Percentiles rank a stretch among this genome's conserved stretches.
Evolutionary conservation across 257 asterid genomes (phyloP).

Genomic region (Fraxinus cuspidata): DNA sequence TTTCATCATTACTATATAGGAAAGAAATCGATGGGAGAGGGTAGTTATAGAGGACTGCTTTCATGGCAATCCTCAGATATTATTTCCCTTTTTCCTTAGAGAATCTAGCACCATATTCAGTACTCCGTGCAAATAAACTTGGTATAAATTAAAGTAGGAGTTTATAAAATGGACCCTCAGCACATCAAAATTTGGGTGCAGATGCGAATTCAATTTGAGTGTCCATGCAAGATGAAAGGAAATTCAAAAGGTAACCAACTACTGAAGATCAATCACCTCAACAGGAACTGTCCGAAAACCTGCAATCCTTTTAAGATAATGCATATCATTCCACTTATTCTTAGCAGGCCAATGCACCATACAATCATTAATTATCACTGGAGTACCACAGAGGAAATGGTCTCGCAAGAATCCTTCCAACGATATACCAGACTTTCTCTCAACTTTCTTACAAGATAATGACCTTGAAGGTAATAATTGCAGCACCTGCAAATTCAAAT

Average conservation of each 20-base stretch:
- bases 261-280: constrained; percentile 58
- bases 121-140: not conserved
- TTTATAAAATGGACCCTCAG: not conserved
- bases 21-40: not conserved
- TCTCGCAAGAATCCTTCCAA: constrained; percentile 44
- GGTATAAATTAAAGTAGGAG: not conserved
- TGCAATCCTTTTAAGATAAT: constrained; percentile 73
- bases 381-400: constrained; percentile 34
- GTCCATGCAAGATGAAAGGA: not conserved
- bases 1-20: not conserved
- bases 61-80: not conserved
- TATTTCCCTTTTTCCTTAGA: not conserved
- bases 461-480: constrained; percentile 39
- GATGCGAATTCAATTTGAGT: not conserved
- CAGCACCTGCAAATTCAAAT: constrained; percentile 32
- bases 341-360: constrained; percentile 96
- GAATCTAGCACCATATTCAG: not conserved
- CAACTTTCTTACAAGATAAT: constrained; percentile 38
- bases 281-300: constrained; percentile 97
- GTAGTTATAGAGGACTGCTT: not conserved
- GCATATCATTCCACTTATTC: constrained; percentile 76
- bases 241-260: not conserved
- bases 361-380: constrained; percentile 68
- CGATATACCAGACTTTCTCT: constrained; percentile 39
- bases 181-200: not conserved